Conservation (phyloP, 768 basidiomycete species). For the Gelatoporia subvermispora region DNA sequence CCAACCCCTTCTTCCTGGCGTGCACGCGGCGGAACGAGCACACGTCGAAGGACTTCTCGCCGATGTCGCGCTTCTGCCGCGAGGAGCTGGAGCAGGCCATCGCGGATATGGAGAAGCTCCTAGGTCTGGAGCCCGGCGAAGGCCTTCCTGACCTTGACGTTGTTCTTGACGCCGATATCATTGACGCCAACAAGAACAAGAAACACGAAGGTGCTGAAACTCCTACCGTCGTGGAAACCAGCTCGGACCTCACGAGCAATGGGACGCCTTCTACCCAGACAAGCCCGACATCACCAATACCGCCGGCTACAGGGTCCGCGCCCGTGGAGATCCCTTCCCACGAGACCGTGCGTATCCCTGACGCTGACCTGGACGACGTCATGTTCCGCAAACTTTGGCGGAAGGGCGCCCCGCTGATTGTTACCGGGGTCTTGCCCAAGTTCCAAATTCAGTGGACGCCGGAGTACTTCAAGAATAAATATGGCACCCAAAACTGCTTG, state of each 20-base stretch:
- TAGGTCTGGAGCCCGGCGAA: slow-evolving; percentile 19
- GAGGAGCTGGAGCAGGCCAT: slow-evolving; percentile 63
- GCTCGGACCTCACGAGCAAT: too few species aligned
- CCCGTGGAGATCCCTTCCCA: slow-evolving; percentile 35
- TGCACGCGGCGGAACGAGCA: slow-evolving; percentile 75
- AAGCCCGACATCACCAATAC: background rate
- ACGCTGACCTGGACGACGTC: slow-evolving; percentile 48
- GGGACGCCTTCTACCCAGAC: slow-evolving; percentile 3
- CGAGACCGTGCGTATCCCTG: slow-evolving; percentile 40
- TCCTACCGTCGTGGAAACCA: too few species aligned
- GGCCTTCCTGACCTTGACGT: slow-evolving; percentile 6
- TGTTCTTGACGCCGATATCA: slow-evolving; percentile 6
- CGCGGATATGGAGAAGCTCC: slow-evolving; percentile 58
- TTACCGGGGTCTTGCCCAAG: slow-evolving; percentile 57
- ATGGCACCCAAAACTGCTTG: slow-evolving; percentile 57
- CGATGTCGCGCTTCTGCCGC: slow-evolving; percentile 72
- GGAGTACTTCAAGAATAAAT: slow-evolving; percentile 68
- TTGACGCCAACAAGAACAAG: background rate
- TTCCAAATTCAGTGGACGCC: slow-evolving; percentile 79
- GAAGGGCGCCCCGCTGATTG: slow-evolving; percentile 71
- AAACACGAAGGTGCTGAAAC: too few species aligned
- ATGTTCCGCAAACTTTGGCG: slow-evolving; percentile 70
- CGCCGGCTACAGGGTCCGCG: slow-evolving; percentile 1
- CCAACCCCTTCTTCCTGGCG: slow-evolving; percentile 69
- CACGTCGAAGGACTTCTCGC: slow-evolving; percentile 60